Base-by-base conservation (phyloP, 371 early-diverging fungal species). In the Apophysomyces ossiformis region DNA sequence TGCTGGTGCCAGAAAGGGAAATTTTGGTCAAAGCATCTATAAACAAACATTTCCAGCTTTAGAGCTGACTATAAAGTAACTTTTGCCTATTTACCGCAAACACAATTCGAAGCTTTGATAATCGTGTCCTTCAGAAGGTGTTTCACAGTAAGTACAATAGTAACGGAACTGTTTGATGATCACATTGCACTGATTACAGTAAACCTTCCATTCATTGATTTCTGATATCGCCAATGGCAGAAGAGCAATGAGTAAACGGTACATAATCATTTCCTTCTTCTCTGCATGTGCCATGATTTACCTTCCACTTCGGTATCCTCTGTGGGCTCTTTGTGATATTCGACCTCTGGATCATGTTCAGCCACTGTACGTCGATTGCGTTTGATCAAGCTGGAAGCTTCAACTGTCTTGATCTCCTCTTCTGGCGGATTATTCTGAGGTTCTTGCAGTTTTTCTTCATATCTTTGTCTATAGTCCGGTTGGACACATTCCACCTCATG, bases 71-170 rank as follows among this genome's bases (percentile, higher is more conserved):
- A 57, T 37, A 15, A 38, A 21, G 18, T 8, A 41, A 59, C 37
- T 58, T 36, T 21, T 54, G 5, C 41, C 41, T 11, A 41, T 41
- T 67, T 73, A 85, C 86, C 76, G 68, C 15, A 85, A 57, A 58
- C 93, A 93, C 13, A 93, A 79, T 36, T 92, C 92, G 66, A 90
- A 92, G 68, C 89, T 90, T 54, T 83, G 74, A 54, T 85, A 85
- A 58, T 86, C 84, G 35, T 79, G 69, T 0, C 87, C 85, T 21
- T 86, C 87, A 1, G 88, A 79, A 0, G 92, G 87, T 3, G 76
- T 81, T 68, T 96, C 95, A 67, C 96, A 96, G 61, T 88, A 87
- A 6, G 87, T 90, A 72, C 96, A 96, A 65, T 90, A 95, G 68
- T 92, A 93, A 16, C 94, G 76, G 67, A 83, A 85, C 12, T 88